Conservation (phyloP, 2,329 filamentous ascomycete species). For the Diplodia intermedia region DNA sequence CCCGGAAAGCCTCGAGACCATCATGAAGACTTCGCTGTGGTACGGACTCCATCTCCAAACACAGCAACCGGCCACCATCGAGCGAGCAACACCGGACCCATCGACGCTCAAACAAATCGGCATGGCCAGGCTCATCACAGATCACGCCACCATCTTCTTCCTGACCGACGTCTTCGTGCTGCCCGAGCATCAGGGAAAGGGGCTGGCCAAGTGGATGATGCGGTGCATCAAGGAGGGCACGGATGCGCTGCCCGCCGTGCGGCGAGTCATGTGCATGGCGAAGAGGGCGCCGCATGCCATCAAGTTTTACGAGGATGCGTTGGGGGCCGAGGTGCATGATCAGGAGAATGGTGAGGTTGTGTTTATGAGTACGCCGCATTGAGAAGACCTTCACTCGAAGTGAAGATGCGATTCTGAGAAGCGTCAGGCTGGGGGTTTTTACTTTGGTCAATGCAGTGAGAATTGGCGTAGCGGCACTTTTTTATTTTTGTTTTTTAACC, state of each 20-base stretch:
- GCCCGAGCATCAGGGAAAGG: constrained; percentile 64
- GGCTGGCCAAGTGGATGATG: constrained; percentile 71
- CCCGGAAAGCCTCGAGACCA: constrained; percentile 35
- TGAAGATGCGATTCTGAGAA: too few relatives aligned
- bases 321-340: constrained; percentile 41
- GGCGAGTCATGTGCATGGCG: constrained; percentile 48
- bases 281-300: constrained; percentile 39
- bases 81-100: constrained; percentile 29
- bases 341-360: constrained; percentile 12
- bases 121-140: constrained; percentile 70
- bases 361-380: constrained; percentile 26
- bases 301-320: constrained; percentile 40
- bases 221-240: constrained; percentile 64
- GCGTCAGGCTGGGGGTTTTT: too few relatives aligned
- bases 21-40: constrained; percentile 45
- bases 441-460: too few relatives aligned
- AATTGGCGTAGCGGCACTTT: too few relatives aligned
- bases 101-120: constrained; percentile 56
- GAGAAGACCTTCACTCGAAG: neutral
- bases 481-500: too few relatives aligned
- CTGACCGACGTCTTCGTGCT: constrained; percentile 73
- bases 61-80: neutral
- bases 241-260: constrained; percentile 64
- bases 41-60: constrained; percentile 39
- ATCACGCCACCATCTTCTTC: constrained; percentile 72